phyloP scores from a whole-genome alignment of 805 yeast genomes.

The Ogataea siamensis region DNA sequence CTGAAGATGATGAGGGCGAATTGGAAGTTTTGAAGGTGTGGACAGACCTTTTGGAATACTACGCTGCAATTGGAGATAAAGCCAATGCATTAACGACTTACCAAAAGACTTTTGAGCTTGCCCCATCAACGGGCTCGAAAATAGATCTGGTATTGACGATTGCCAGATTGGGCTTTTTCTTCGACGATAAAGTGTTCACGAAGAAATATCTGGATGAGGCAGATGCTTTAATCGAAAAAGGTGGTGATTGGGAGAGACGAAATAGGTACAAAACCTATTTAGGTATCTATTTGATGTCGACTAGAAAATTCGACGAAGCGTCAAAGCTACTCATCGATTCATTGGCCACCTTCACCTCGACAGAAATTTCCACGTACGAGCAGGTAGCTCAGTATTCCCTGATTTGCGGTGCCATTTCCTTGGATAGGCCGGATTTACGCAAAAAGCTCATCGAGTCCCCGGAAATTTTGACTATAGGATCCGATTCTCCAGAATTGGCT shows the following conservation, averaged over 20 bases:
- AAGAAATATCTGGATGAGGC: constrained; percentile 72
- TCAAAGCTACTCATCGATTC: constrained; percentile 84
- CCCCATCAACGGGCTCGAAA: constrained; percentile 86
- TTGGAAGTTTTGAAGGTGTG: constrained; percentile 74
- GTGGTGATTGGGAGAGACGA: constrained; percentile 99
- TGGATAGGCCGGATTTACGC: constrained; percentile 83
- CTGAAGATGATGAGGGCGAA: constrained; percentile 81
- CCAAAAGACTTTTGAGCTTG: constrained; percentile 68
- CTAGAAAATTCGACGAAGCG: constrained; percentile 84
- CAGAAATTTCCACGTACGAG: constrained; percentile 85
- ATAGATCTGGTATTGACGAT: constrained; percentile 83
- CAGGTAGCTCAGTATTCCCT: constrained; percentile 86
- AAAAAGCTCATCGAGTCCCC: constrained; percentile 88
- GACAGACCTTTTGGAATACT: constrained; percentile 82
- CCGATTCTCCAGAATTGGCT: constrained; percentile 67
- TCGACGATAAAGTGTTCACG: constrained; percentile 68
- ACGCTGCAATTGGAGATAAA: constrained; percentile 80
- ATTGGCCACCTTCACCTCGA: constrained; percentile 91
- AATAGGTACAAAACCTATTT: constrained; percentile 89
- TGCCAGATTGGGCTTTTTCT: constrained; percentile 86
- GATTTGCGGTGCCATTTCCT: constrained; percentile 79
- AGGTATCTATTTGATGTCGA: constrained; percentile 80
- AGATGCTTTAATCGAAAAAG: constrained; percentile 79
- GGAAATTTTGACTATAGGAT: constrained; percentile 77
- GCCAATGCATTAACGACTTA: constrained; percentile 64